Base-by-base conservation (phyloP, 768 basidiomycete genomes). In the Boletus huronensis region DNA sequence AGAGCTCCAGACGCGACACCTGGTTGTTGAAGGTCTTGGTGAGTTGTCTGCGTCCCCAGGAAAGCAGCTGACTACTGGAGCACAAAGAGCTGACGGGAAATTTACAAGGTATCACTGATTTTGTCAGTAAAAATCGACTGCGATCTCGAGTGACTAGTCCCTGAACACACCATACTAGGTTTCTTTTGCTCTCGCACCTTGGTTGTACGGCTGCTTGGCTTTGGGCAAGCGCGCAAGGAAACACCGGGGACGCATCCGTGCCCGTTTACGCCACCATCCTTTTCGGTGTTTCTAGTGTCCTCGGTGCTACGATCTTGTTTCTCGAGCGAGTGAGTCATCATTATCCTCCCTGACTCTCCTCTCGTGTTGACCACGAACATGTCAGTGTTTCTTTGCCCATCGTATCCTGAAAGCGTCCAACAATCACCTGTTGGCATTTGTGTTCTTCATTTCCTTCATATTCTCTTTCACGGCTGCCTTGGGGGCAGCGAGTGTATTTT, bases 391-490 rank as follows among this genome's bases (percentile, higher is more conserved):
- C 57, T 66, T 66, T 48, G 38, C 64, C 13, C 36, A 35, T 23
- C 62, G 54, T 17, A 52, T 65, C 36, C 35, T 64, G 32, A 54
- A 43, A 55, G 26, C 48, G 16, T 64, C 62, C 49, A 36, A 57
- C 13, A 64, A 54, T 31, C 55, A 60, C 16, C 2, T 58, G 3
- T 42, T 66, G 21, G 45, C 54, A n/a, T 53, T 61, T 9, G 5
- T 46, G 17, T 46, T 57, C 38, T 61, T 61, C 10, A 26, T 58
- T 31, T 38, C 43, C 13, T 66, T 62, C 47, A 44, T 64, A 5
- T 58, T 65, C 48, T 47, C 62, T 11, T 61, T 66, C 25, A 64
- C 59, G n/a, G 59, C 49, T 48, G 62, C 59, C 32, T 52, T 64
- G 55, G 64, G 65, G 1, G 59, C 55, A 13, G 59, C 62, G 3